Percentiles rank a stretch among this genome's conserved stretches.
Conservation (phyloP, 768 basidiomycete genomes). For the Pleurotus djamor region DNA sequence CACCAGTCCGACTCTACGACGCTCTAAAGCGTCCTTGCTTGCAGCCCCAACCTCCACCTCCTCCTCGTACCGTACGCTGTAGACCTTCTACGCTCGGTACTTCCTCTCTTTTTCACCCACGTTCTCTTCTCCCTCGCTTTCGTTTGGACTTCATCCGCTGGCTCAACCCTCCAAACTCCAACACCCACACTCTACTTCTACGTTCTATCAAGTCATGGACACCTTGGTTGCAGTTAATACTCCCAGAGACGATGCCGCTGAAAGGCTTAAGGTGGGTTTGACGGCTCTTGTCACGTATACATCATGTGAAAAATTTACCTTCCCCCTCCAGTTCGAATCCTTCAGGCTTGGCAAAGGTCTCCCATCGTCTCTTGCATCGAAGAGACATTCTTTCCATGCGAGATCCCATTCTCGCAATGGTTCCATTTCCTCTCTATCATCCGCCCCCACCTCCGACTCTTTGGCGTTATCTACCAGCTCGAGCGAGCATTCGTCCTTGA, state of each 20-base stretch:
- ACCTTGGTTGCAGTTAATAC: conserved; percentile 20
- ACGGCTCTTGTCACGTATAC: conserved; percentile 7
- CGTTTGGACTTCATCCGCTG: conserved; percentile 7
- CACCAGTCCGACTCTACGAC: conserved; percentile 7
- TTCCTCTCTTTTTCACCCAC: conserved; percentile 34
- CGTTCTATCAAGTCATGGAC: conserved; percentile 20
- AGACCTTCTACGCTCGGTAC: conserved; percentile 16
- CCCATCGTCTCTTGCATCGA: conserved; percentile 25
- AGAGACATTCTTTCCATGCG: conserved; percentile 45
- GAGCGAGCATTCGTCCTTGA: conserved; percentile 29
- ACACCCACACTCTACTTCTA: conserved; percentile 5
- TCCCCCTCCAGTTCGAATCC: conserved; percentile 56
- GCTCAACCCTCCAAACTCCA: conserved; percentile 5
- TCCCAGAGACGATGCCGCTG: conserved; percentile 30
- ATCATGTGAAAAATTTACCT: not conserved
- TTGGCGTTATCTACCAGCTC: conserved; percentile 33
- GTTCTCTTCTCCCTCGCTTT: conserved; percentile 22
- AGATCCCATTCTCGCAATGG: conserved; percentile 74
- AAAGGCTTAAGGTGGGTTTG: conserved; percentile 36
- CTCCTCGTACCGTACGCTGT: conserved; percentile 8
- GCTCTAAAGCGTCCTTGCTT: conserved; percentile 1
- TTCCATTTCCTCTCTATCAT: conserved; percentile 46
- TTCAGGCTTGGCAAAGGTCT: conserved; percentile 65
- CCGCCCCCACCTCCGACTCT: conserved; percentile 37
- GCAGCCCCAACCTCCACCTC: conserved; percentile 7